phyloP scores from a whole-genome alignment of 2,329 filamentous ascomycete genomes.

The Aspergillus clavatus region DNA sequence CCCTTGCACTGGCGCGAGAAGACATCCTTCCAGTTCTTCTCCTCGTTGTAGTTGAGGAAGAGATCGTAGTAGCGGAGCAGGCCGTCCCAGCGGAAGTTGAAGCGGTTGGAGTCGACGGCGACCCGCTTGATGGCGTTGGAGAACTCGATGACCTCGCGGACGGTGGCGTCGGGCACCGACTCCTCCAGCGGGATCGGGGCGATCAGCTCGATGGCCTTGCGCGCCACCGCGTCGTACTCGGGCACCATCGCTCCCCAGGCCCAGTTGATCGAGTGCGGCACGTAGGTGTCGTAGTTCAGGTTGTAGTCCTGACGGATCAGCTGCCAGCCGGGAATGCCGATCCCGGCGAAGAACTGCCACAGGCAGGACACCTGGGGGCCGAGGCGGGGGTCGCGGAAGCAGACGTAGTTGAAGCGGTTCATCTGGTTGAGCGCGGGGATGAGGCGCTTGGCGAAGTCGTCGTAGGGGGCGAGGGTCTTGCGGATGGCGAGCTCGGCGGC shows the following conservation, averaged over 20 bases:
- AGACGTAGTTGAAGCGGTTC: neutral
- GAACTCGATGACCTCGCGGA: neutral
- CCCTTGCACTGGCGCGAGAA: neutral
- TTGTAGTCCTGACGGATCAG: neutral
- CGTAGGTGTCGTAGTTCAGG: neutral
- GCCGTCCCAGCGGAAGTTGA: neutral
- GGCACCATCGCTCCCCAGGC: neutral
- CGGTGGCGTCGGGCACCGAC: neutral
- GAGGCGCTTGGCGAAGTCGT: neutral
- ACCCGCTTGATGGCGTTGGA: neutral
- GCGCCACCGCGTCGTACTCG: neutral
- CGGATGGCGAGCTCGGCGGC: neutral
- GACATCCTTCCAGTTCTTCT: neutral
- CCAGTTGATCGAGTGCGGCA: neutral
- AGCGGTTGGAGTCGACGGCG: neutral
- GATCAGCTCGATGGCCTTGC: neutral
- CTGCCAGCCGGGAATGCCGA: neutral
- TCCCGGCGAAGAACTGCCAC: neutral
- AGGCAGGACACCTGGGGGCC: neutral
- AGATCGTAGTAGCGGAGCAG: neutral
- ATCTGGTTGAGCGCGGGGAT: neutral
- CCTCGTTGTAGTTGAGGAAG: neutral
- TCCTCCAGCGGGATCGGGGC: neutral
- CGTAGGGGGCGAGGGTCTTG: neutral
- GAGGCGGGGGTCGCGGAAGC: neutral